Percentiles rank a stretch among this genome's conserved stretches.
These are phyloP conservation scores for Prunus salicina DNA, from an alignment of 306 rosid genomes.

Conservation along the genomic window DNA sequence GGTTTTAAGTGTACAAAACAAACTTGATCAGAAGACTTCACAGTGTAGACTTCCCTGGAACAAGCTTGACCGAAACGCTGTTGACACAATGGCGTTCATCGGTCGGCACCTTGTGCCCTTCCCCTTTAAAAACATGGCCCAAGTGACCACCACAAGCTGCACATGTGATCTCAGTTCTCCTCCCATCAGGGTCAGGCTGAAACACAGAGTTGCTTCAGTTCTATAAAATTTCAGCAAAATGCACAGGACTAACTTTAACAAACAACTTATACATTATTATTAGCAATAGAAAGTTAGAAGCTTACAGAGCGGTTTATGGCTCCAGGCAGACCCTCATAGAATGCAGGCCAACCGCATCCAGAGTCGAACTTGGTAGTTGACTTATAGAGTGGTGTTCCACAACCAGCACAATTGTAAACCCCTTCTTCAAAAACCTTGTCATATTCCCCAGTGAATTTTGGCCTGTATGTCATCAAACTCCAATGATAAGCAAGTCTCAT, in stretches of 20 bases:
- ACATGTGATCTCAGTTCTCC: slow-evolving; percentile 88
- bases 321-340: slow-evolving; percentile 84
- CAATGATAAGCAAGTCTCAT: background rate
- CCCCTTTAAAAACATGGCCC: slow-evolving; percentile 88
- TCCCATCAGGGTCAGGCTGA: slow-evolving; percentile 89
- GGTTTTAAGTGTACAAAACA: background rate
- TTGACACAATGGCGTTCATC: slow-evolving; percentile 92
- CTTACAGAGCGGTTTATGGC: slow-evolving; percentile 73
- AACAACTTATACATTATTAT: too few species aligned
- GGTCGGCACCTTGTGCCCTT: slow-evolving; percentile 69
- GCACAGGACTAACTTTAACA: background rate
- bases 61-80: slow-evolving; percentile 73
- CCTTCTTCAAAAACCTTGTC: slow-evolving; percentile 76
- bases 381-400: slow-evolving; percentile 77
- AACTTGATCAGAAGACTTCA: slow-evolving; percentile 20
- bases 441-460: slow-evolving; percentile 71
- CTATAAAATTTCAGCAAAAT: slow-evolving; percentile 4
- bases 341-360: slow-evolving; percentile 98
- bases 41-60: slow-evolving; percentile 34
- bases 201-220: slow-evolving; percentile 1
- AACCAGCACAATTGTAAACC: slow-evolving; percentile 71
- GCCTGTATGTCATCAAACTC: slow-evolving; percentile 38
- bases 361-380: slow-evolving; percentile 78
- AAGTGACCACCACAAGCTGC: slow-evolving; percentile 79
- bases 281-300: slow-evolving; percentile 26